These are phyloP conservation scores for Xerocomus brunneocitrinus DNA, from an alignment of 768 basidiomycete genomes.

Conservation along the genomic window DNA sequence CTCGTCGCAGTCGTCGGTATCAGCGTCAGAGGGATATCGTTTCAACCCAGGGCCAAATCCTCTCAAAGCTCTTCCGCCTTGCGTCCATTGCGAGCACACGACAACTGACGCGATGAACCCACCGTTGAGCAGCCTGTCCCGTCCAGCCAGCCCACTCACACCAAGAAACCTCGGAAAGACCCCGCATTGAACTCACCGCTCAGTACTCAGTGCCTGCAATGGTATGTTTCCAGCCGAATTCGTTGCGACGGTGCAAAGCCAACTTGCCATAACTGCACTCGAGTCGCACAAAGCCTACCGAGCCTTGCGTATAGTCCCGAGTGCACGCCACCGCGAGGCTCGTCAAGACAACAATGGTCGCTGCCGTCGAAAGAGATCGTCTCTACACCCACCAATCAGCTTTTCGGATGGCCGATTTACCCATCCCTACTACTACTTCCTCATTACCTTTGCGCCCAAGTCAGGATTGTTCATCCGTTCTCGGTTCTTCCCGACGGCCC, in stretches of 20 bases:
- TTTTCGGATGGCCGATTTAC: too few species aligned
- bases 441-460: neutral
- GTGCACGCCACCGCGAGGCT: slow-evolving; percentile 63
- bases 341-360: slow-evolving; percentile 27
- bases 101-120: neutral
- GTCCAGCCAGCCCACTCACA: too few species aligned
- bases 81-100: neutral
- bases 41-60: neutral
- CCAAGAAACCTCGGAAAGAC: too few species aligned
- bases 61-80: too few species aligned
- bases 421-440: neutral
- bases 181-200: slow-evolving; percentile 24
- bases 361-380: slow-evolving; percentile 18
- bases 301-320: slow-evolving; percentile 49
- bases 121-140: too few species aligned
- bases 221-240: slow-evolving; percentile 48
- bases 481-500: slow-evolving; percentile 6
- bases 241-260: slow-evolving; percentile 82
- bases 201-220: slow-evolving; percentile 76
- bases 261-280: too few species aligned
- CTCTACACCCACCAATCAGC: neutral
- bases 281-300: slow-evolving; percentile 36
- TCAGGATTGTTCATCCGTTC: slow-evolving; percentile 3
- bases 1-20: neutral
- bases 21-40: neutral